Percentiles rank a stretch among this genome's conserved stretches.
Evolutionary conservation across 192 early-diverging fungal species (phyloP).

Genomic region (Hyaloraphidium curvatum): DNA sequence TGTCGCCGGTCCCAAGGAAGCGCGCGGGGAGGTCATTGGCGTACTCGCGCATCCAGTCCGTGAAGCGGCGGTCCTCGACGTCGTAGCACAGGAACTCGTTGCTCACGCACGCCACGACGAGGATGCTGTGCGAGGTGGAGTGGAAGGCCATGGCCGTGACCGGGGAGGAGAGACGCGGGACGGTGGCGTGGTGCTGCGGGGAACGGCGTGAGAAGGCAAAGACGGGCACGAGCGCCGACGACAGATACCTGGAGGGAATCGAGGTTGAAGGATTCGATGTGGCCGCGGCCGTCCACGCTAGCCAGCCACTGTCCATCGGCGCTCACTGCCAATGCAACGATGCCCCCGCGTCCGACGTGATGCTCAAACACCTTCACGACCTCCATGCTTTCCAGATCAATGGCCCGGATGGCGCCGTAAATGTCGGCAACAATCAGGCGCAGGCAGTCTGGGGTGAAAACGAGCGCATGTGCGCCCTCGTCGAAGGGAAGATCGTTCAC

Average conservation of each 20-base stretch:
- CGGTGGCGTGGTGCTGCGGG: conserved; percentile 35
- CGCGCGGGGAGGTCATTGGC: conserved; percentile 42
- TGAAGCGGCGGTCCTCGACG: conserved; percentile 36
- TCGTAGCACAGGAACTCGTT: conserved; percentile 71
- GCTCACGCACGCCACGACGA: conserved; percentile 36
- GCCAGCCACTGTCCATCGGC: conserved; percentile 63
- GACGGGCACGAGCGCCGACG: neutral
- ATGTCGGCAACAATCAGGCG: conserved; percentile 54
- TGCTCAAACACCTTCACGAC: conserved; percentile 5
- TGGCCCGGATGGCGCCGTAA: conserved; percentile 52
- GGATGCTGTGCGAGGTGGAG: conserved; percentile 21
- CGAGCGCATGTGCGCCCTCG: conserved; percentile 45
- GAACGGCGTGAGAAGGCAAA: neutral
- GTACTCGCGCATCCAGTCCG: conserved; percentile 65
- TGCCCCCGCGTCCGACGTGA: conserved; percentile 24
- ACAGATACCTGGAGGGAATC: conserved; percentile 39
- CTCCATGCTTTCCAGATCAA: conserved; percentile 38
- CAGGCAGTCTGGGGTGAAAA: conserved; percentile 60
- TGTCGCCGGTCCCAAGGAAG: conserved; percentile 41
- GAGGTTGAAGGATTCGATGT: conserved; percentile 55
- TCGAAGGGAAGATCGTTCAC: too few species aligned
- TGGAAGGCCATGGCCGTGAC: conserved; percentile 51
- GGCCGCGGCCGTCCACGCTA: conserved; percentile 49
- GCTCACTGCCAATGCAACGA: conserved; percentile 54
- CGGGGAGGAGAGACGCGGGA: conserved; percentile 36